Base-by-base conservation (phyloP, 2,329 filamentous ascomycete genomes). In the Beauveria asiatica region DNA sequence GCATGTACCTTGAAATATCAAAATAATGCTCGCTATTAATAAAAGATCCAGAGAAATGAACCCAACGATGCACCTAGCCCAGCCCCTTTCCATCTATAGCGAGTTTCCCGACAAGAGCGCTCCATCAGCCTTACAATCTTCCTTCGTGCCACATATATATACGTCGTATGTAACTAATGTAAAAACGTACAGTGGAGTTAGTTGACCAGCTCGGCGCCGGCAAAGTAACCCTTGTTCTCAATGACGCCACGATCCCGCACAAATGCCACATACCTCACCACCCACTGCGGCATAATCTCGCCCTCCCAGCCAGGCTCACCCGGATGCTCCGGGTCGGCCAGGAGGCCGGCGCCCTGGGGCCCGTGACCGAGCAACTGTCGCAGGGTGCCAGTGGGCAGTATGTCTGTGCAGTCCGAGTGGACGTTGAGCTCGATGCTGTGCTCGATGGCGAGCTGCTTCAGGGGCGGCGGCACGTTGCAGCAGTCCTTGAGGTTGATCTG, bases 141-240 rank as follows among this genome's bases (percentile, higher is more conserved):
- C 9, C 27, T 25, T 39, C 9, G 6, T 21, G 13, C 13, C 45
- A 19, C 42, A 25, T 4, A 10, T 41, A 25, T 27, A 37, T 19
- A 45, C 30, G 50, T 13, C 23, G n/a, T 37, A 17, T 51, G 51
- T 41, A 45, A n/a, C n/a, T n/a, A n/a, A 48, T 17, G n/a, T 13
- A 13, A 39, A 33, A 57, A 30, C 7, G 63, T 56, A 60, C 64
- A 67, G 30, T 39, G 54, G 60, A 37, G 62, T 57, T 45, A 59
- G 59, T 78, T 77, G 51, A 78, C 76, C 65, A 94, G 74, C 70
- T 91, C 87, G 3, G 92, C 93, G 21, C 86, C 85, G 1, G 93
- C 93, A 78, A 97, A 97, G 74, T 97, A 97, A 8, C 94, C 94
- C 78, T 97, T 99, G 71, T 94, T 96, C 79, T 99, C 94, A 65